Percentiles rank a stretch among this genome's conserved stretches.
These are phyloP conservation scores for Schoenoplectus tabernaemontani DNA, from an alignment of 202 grass and related monocot genomes.

Conservation along the genomic window DNA sequence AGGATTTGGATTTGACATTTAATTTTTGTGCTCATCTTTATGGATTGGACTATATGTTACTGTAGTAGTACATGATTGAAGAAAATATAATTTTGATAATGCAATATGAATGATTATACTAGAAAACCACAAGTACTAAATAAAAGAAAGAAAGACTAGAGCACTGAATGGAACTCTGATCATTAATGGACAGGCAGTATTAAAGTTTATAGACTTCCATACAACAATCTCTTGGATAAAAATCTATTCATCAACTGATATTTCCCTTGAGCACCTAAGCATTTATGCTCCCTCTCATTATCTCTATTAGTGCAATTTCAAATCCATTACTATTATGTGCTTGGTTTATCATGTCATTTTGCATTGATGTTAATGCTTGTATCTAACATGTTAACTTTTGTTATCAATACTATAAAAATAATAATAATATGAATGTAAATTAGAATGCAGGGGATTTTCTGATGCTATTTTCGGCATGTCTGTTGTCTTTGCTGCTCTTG, in stretches of 20 bases:
- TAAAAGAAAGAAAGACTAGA: neutral
- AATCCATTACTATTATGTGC: neutral
- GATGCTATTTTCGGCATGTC: conserved; percentile 93
- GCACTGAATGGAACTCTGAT: neutral
- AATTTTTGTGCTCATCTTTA: neutral
- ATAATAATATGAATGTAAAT: conserved; percentile 27
- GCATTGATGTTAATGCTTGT: neutral
- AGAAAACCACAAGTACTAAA: neutral
- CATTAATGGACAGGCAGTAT: neutral
- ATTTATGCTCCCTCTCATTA: neutral
- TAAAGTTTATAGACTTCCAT: neutral
- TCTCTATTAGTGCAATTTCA: neutral
- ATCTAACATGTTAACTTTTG: neutral
- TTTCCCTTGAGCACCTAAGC: neutral
- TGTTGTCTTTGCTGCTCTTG: conserved; percentile 68
- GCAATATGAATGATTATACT: neutral
- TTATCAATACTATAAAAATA: conserved; percentile 3
- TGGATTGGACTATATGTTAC: neutral
- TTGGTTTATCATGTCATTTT: neutral
- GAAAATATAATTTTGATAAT: neutral
- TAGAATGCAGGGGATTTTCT: conserved; percentile 72
- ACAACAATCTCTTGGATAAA: neutral
- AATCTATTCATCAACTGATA: neutral
- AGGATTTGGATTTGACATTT: neutral
- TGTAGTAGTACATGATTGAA: neutral